Conservation (phyloP, 2,329 filamentous ascomycete genomes). For the Exophiala calicioides region DNA sequence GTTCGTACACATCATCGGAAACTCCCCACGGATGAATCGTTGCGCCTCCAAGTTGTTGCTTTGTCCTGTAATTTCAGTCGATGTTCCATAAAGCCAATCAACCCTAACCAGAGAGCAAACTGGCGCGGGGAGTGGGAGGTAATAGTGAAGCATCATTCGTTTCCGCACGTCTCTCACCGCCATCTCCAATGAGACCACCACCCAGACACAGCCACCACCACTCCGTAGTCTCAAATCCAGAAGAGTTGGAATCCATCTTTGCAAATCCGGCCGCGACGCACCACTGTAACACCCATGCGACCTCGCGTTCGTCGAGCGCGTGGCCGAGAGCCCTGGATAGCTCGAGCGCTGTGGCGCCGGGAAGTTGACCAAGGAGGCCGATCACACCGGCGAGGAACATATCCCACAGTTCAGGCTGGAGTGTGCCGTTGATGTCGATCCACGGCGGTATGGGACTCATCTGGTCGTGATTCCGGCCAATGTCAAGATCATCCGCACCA, state of each 20-base stretch:
- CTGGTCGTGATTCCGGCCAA: too few relatives aligned
- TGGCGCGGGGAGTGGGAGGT: too few relatives aligned
- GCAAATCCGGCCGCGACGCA: conserved; percentile 22
- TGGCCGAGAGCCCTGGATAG: conserved; percentile 34
- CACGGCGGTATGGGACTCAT: conserved; percentile 46
- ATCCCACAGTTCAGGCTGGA: conserved; percentile 44
- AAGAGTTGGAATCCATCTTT: conserved; percentile 7
- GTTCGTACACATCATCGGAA: too few relatives aligned
- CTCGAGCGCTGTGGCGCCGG: conserved; percentile 40
- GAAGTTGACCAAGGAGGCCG: conserved; percentile 43
- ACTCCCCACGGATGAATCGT: too few relatives aligned
- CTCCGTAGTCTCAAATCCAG: conserved; percentile 39
- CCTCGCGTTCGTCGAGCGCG: conserved; percentile 14
- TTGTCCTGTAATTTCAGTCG: too few relatives aligned
- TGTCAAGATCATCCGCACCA: too few relatives aligned
- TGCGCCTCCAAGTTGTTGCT: too few relatives aligned
- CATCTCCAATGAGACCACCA: background rate
- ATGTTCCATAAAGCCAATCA: too few relatives aligned
- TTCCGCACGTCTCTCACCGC: too few relatives aligned
- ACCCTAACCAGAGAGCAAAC: too few relatives aligned
- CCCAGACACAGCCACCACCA: conserved; percentile 46
- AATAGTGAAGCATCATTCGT: too few relatives aligned
- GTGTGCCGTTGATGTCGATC: conserved; percentile 49
- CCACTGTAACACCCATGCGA: conserved; percentile 22
- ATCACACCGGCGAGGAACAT: conserved; percentile 44